Evolutionary conservation across 768 basidiomycete species (phyloP).

Genomic region (Leccinum obscurum): DNA sequence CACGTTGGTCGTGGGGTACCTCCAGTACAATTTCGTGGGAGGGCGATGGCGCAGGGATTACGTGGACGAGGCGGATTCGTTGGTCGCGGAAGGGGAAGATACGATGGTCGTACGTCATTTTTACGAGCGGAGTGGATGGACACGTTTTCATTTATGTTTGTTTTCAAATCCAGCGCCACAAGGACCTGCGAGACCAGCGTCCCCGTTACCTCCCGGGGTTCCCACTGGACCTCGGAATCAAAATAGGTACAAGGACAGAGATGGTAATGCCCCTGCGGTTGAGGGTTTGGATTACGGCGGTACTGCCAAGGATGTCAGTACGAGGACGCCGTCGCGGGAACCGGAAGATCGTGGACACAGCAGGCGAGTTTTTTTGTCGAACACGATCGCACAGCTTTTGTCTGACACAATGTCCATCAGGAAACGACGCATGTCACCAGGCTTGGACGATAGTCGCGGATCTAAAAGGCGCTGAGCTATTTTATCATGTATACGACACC

Average conservation of each 20-base stretch:
- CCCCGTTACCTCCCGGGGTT: slow-evolving; percentile 82
- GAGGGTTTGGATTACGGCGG: slow-evolving; percentile 90
- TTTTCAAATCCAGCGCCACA: slow-evolving; percentile 36
- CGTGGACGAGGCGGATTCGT: slow-evolving; percentile 46
- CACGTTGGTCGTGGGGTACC: slow-evolving; percentile 33
- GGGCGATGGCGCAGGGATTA: slow-evolving; percentile 42
- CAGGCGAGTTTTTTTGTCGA: slow-evolving; percentile 41
- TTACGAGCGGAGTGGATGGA: background rate
- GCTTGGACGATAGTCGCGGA: slow-evolving; percentile 63
- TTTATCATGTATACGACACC: slow-evolving; percentile 28
- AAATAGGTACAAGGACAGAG: slow-evolving; percentile 88
- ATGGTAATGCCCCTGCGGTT: slow-evolving; percentile 80
- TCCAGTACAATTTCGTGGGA: slow-evolving; percentile 45
- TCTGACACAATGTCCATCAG: slow-evolving; percentile 35
- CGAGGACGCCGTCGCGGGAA: slow-evolving; percentile 62
- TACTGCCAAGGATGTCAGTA: slow-evolving; percentile 42
- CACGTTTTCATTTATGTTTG: background rate
- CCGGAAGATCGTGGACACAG: slow-evolving; percentile 65
- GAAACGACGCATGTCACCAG: slow-evolving; percentile 75
- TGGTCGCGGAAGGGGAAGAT: slow-evolving; percentile 38
- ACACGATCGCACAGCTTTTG: background rate
- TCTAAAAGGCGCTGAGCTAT: slow-evolving; percentile 66
- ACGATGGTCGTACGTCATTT: slow-evolving; percentile 41
- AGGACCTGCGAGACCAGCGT: slow-evolving; percentile 71
- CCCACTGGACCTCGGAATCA: slow-evolving; percentile 88